Evolutionary conservation across 2,329 filamentous ascomycete genomes (phyloP).

Genomic region (Davidsoniella neocaledoniae): DNA sequence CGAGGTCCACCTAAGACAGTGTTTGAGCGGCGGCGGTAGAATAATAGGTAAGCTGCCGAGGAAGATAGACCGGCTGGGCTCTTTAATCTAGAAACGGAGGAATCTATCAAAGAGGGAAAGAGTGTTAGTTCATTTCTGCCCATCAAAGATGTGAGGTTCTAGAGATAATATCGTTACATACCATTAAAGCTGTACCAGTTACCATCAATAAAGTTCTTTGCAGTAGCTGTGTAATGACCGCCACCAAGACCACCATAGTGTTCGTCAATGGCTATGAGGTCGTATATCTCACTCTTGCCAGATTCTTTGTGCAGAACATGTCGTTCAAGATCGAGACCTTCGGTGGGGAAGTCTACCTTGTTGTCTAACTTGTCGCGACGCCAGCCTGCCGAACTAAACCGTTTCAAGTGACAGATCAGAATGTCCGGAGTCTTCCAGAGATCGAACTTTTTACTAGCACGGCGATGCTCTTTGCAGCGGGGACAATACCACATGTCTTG

Average conservation of each 20-base stretch:
- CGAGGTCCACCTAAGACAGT: slow-evolving; percentile 62
- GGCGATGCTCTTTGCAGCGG: slow-evolving; percentile 80
- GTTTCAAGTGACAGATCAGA: slow-evolving; percentile 84
- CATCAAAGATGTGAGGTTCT: background rate
- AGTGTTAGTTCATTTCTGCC: background rate
- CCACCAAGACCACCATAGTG: slow-evolving; percentile 88
- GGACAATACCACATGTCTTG: slow-evolving; percentile 97
- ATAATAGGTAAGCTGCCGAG: slow-evolving; percentile 73
- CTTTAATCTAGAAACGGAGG: slow-evolving; percentile 45
- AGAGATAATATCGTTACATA: slow-evolving; percentile 26
- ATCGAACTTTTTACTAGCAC: slow-evolving; percentile 91
- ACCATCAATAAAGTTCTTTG: slow-evolving; percentile 76
- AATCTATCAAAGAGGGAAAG: slow-evolving; percentile 38
- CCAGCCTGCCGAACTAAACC: slow-evolving; percentile 71
- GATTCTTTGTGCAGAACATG: slow-evolving; percentile 67
- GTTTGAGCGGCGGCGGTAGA: slow-evolving; percentile 76
- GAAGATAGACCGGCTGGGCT: slow-evolving; percentile 51
- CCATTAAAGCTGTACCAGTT: slow-evolving; percentile 97
- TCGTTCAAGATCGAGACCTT: slow-evolving; percentile 65
- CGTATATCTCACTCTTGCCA: slow-evolving; percentile 71
- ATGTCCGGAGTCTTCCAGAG: slow-evolving; percentile 96
- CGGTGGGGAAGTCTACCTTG: slow-evolving; percentile 77
- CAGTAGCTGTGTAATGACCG: slow-evolving; percentile 90
- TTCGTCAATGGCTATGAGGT: slow-evolving; percentile 89
- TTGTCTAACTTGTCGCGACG: slow-evolving; percentile 86